Percentiles rank a stretch among this genome's conserved stretches.
phyloP scores from a whole-genome alignment of 495 filamentous ascomycete genomes.

The Pseudoneurospora amorphoporcata region DNA sequence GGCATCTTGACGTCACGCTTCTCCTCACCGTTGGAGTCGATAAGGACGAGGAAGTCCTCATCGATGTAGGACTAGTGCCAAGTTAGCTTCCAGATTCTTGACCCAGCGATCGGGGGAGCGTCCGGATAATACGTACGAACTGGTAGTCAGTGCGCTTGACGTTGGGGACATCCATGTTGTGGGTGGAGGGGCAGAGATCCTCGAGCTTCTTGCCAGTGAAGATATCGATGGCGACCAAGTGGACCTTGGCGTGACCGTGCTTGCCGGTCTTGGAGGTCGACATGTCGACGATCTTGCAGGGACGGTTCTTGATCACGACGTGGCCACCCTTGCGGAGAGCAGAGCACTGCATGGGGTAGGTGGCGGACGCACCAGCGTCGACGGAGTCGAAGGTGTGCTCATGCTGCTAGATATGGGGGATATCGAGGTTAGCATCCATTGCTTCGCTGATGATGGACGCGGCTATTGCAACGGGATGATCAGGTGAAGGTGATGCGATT shows the following conservation, averaged over 20 bases:
- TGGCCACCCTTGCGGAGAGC: slow-evolving; percentile 97
- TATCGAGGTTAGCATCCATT: slow-evolving; percentile 4
- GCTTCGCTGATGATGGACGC: background rate
- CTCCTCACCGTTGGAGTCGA: slow-evolving; percentile 65
- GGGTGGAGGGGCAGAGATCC: slow-evolving; percentile 98
- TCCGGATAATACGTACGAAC: slow-evolving; percentile 54
- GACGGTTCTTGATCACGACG: slow-evolving; percentile 94
- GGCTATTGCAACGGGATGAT: background rate
- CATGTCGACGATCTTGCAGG: slow-evolving; percentile 99
- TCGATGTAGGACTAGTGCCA: slow-evolving; percentile 51
- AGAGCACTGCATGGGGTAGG: slow-evolving; percentile 98
- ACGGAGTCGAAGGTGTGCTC: slow-evolving; percentile 80
- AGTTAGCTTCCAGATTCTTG: slow-evolving; percentile 1
- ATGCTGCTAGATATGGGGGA: slow-evolving; percentile 44
- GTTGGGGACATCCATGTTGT: slow-evolving; percentile 99
- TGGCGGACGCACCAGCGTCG: slow-evolving; percentile 88
- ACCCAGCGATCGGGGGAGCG: background rate
- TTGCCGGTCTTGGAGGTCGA: slow-evolving; percentile 99
- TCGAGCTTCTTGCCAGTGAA: slow-evolving; percentile 99
- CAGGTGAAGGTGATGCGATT: background rate
- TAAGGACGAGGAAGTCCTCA: slow-evolving; percentile 84
- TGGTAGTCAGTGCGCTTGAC: slow-evolving; percentile 84
- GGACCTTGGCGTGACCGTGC: slow-evolving; percentile 99
- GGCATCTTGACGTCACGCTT: slow-evolving; percentile 95
- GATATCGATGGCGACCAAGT: slow-evolving; percentile 94